Conservation (phyloP, 345 rosid species). For the Sonneratia caseolaris region DNA sequence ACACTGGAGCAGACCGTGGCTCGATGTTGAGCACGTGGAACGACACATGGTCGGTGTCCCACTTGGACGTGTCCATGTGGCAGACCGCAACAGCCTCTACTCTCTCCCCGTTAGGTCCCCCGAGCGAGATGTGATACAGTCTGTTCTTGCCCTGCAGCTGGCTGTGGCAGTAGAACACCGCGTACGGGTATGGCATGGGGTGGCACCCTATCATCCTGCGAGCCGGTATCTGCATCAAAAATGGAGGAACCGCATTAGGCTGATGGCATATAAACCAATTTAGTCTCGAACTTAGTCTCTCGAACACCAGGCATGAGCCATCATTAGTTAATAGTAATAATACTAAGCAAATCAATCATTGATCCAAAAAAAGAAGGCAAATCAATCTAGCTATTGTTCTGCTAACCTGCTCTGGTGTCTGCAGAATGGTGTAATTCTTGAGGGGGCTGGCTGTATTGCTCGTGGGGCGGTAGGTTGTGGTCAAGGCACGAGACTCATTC, state of each 20-base stretch:
- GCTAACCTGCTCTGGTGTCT: slow-evolving; percentile 1
- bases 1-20: slow-evolving; percentile 55
- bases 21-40: slow-evolving; percentile 42
- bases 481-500: slow-evolving; percentile 22
- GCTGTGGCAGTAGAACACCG: slow-evolving; percentile 59
- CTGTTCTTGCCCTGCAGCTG: slow-evolving; percentile 25
- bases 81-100: slow-evolving; percentile 50
- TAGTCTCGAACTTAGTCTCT: not conserved
- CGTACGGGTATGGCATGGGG: slow-evolving; percentile 54
- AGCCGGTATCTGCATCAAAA: slow-evolving; percentile 9
- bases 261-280: too few relatives aligned
- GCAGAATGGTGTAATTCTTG: slow-evolving; percentile 12
- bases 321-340: not conserved
- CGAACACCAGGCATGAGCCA: not conserved
- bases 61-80: slow-evolving; percentile 72
- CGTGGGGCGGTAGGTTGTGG: slow-evolving; percentile 20
- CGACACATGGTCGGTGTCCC: slow-evolving; percentile 50
- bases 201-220: slow-evolving; percentile 46
- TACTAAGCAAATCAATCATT: too few relatives aligned
- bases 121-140: slow-evolving; percentile 31
- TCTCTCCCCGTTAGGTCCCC: slow-evolving; percentile 37
- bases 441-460: not conserved
- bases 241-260: not conserved
- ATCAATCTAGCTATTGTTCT: not conserved
- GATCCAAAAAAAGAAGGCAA: too few relatives aligned